Conservation (phyloP, 495 filamentous ascomycete genomes). For the Neurospora tetraspora region DNA sequence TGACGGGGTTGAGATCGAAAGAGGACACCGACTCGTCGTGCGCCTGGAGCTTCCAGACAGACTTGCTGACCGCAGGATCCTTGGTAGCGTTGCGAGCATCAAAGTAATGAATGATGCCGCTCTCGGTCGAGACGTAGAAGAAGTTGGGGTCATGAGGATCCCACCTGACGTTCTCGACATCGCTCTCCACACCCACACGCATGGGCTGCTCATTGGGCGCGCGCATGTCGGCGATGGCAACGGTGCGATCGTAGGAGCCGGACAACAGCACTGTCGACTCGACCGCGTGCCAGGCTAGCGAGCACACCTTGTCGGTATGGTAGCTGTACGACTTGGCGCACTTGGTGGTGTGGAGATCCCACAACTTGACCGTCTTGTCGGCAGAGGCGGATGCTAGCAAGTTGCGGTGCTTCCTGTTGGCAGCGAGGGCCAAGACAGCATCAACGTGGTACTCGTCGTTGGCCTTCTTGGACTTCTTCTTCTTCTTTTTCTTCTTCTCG, state of each 20-base stretch:
- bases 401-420: constrained; percentile 86
- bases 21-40: constrained; percentile 89
- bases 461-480: constrained; percentile 73
- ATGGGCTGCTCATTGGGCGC: constrained; percentile 68
- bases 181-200: constrained; percentile 85
- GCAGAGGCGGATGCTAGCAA: constrained; percentile 93
- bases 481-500: constrained; percentile 62
- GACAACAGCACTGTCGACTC: constrained; percentile 82
- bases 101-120: constrained; percentile 77
- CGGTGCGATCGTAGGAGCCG: constrained; percentile 88
- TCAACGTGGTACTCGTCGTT: constrained; percentile 93
- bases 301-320: constrained; percentile 91
- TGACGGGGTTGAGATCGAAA: constrained; percentile 82
- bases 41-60: constrained; percentile 89
- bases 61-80: constrained; percentile 60
- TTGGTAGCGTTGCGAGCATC: constrained; percentile 63
- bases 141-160: constrained; percentile 83
- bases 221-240: constrained; percentile 88
- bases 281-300: constrained; percentile 79
- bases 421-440: constrained; percentile 79
- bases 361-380: constrained; percentile 93
- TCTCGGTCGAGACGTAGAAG: constrained; percentile 94
- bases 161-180: constrained; percentile 89
- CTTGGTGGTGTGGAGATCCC: constrained; percentile 84
- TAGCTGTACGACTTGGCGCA: constrained; percentile 93